Evolutionary conservation across 2,329 filamentous ascomycete species (phyloP).

Genomic region (Pyrenochaeta sp.): DNA sequence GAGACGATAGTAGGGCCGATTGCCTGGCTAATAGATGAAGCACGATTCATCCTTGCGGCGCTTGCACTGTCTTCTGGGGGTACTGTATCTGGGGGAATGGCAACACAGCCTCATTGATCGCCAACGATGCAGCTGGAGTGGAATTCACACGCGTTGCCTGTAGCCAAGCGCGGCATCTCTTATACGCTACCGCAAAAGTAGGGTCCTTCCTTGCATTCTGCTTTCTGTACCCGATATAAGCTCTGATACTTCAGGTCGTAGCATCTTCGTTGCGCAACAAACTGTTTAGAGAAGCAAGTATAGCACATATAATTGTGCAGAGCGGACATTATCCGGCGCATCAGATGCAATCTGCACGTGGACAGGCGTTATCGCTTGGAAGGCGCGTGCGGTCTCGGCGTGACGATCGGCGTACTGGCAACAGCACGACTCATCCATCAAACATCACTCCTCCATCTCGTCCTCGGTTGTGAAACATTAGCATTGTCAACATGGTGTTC

Average conservation of each 20-base stretch:
- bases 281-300: neutral
- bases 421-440: slow-evolving; percentile 29
- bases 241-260: neutral
- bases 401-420: slow-evolving; percentile 33
- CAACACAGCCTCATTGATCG: neutral
- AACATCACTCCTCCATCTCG: slow-evolving; percentile 24
- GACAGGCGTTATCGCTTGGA: slow-evolving; percentile 33
- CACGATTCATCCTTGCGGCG: neutral
- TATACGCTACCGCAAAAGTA: neutral
- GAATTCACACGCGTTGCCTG: neutral
- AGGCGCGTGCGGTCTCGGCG: slow-evolving; percentile 27
- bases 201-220: neutral
- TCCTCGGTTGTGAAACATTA: slow-evolving; percentile 11
- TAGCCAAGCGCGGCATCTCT: neutral
- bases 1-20: neutral
- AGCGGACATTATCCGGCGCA: neutral
- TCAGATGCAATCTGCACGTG: slow-evolving; percentile 21
- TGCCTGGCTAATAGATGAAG: neutral
- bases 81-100: neutral
- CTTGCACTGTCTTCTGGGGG: neutral
- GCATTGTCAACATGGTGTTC: slow-evolving; percentile 35
- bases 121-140: neutral
- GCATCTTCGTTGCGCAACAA: neutral
- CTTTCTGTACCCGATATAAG: neutral
- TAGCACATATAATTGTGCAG: neutral